phyloP scores from a whole-genome alignment of 2,329 filamentous ascomycete genomes.

The Leptographium radiaticola region DNA sequence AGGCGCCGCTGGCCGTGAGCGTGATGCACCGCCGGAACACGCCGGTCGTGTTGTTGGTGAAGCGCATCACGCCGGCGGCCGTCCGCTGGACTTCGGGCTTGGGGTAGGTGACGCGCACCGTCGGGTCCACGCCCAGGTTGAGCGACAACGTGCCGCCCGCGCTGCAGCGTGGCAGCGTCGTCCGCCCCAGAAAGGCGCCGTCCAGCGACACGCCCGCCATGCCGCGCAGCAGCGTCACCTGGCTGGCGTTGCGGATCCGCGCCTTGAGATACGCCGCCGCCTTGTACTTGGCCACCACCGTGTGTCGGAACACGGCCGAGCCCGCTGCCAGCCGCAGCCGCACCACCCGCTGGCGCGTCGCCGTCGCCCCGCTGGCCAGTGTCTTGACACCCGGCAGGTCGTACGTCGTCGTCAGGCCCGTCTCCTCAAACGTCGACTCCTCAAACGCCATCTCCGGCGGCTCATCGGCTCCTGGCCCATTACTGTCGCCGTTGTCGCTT shows the following conservation, averaged over 20 bases:
- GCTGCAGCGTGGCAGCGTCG: conserved; percentile 39
- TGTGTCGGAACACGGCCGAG: conserved; percentile 38
- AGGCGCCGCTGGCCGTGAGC: conserved; percentile 34
- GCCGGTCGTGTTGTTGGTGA: conserved; percentile 38
- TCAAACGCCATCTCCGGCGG: conserved; percentile 26
- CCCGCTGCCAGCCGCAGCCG: conserved; percentile 28
- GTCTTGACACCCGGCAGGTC: conserved; percentile 46
- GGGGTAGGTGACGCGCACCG: conserved; percentile 40
- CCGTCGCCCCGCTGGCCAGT: conserved; percentile 34
- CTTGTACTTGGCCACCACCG: conserved; percentile 47
- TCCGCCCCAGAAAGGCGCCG: conserved; percentile 46
- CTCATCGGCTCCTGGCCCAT: conserved; percentile 13
- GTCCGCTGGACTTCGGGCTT: conserved; percentile 40
- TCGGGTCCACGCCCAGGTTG: conserved; percentile 46
- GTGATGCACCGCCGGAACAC: conserved; percentile 35
- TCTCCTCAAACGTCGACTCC: conserved; percentile 43
- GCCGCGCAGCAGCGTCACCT: conserved; percentile 41
- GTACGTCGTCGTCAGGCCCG: conserved; percentile 46
- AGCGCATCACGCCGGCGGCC: conserved; percentile 31
- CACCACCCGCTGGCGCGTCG: conserved; percentile 46
- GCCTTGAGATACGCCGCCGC: conserved; percentile 47
- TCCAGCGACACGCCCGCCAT: conserved; percentile 48
- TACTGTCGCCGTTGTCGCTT: conserved; percentile 11
- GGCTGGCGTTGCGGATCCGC: conserved; percentile 40
- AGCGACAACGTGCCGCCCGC: conserved; percentile 40